Base-by-base conservation (phyloP, 352 stramenopile genomes). In the Phytophthora citricola region DNA sequence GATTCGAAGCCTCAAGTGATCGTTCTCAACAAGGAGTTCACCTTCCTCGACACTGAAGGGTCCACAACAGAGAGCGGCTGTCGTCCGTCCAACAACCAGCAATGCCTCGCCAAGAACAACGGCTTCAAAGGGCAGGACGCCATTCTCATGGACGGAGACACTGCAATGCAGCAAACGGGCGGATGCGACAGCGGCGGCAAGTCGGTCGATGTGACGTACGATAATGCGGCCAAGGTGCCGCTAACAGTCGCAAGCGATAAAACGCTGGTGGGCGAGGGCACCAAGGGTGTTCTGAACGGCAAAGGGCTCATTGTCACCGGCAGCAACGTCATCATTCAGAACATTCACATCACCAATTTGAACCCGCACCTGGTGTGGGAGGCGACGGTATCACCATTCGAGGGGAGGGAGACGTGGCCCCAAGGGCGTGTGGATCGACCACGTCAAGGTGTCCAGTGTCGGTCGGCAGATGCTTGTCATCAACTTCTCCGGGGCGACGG, bases 71-170 rank as follows among this genome's bases (percentile, higher is more conserved):
- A 73, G 24, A 73, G 38, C 7, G 70, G 55, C 5, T 75, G 70
- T 26, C 52, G 60, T 5, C 59, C 69, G 5, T 53, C 32, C 4
- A 64, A 71, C 45, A 71, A 62, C 36, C 58, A 50, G 36, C 51
- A 76, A 9, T 79, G 71, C 14, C 45, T 74, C 12, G 70, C 63
- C 46, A 81, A 78, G 66, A 81, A 81, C 22, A 75, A 75, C 43
- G 71, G 65, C 15, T 78, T 69, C 47, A 57, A 80, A 54, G 63
- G 65, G 36, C 76, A 85, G n/a, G 67, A 82, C 26, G 63, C 67
- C 22, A 82, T 82, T 41, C 53, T 79, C n/a, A 65, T 71, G 53
- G 20, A 58, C 15, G 62, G 45, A 38, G 40, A 65, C 36, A 51
- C 53, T 8, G 34, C n/a, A 22, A 68, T 70, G 76, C 55, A 67